These are phyloP conservation scores for Pestalotiopsis sp. DNA, from an alignment of 2,329 filamentous ascomycete species.

Conservation along the genomic window DNA sequence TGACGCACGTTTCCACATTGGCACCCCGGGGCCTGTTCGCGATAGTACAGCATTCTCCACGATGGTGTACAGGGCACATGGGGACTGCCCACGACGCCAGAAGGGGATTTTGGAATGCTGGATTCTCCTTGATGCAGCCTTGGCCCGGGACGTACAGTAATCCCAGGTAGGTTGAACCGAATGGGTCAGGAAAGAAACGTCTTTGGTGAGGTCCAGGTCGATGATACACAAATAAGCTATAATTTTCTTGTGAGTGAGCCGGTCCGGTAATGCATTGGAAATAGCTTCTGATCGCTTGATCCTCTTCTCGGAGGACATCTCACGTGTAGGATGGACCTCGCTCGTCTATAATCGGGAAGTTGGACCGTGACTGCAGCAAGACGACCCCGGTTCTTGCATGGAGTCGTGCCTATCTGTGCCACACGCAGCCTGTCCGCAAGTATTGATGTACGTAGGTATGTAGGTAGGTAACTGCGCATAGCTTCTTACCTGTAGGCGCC, in stretches of 20 bases:
- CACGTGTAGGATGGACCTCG: conserved; percentile 3
- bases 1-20: background rate
- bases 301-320: background rate
- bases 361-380: conserved; percentile 8
- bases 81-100: too few relatives aligned
- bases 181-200: too few relatives aligned
- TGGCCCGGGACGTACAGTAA: too few relatives aligned
- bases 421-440: background rate
- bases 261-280: too few relatives aligned
- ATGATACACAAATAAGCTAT: too few relatives aligned
- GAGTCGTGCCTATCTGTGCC: conserved; percentile 1
- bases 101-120: too few relatives aligned
- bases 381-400: background rate
- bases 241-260: too few relatives aligned
- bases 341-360: conserved; percentile 9
- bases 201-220: too few relatives aligned
- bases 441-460: background rate
- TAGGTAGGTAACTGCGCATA: background rate
- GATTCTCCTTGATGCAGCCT: too few relatives aligned
- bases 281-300: too few relatives aligned
- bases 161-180: too few relatives aligned
- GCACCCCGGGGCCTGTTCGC: background rate
- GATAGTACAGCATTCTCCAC: background rate
- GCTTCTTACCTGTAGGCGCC: background rate
- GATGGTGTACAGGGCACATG: too few relatives aligned